Conservation (phyloP, 2,329 filamentous ascomycete genomes). For the Phoma herbarum region DNA sequence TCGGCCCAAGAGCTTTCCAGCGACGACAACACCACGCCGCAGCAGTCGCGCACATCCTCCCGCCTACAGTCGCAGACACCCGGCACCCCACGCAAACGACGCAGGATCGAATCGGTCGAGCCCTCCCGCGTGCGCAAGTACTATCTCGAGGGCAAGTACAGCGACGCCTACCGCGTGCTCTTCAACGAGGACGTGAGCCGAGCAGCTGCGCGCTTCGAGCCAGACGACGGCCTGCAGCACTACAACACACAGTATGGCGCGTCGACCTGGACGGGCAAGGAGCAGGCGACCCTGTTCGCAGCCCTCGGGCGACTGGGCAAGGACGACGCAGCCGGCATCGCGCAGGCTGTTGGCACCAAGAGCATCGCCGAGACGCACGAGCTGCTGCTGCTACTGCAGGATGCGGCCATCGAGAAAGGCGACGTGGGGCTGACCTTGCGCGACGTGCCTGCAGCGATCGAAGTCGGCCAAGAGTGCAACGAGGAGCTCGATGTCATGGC, state of each 20-base stretch:
- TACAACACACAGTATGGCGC: conserved; percentile 70
- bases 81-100: conserved; percentile 36
- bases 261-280: conserved; percentile 72
- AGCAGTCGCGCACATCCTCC: conserved; percentile 11
- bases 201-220: conserved; percentile 30
- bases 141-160: conserved; percentile 55
- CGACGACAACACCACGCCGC: conserved; percentile 7
- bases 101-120: conserved; percentile 32
- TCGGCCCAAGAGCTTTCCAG: conserved; percentile 8
- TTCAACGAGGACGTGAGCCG: conserved; percentile 44
- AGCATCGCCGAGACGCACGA: conserved; percentile 75
- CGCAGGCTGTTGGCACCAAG: conserved; percentile 73
- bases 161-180: conserved; percentile 53
- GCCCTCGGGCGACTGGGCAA: conserved; percentile 70
- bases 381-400: conserved; percentile 71
- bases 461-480: conserved; percentile 73
- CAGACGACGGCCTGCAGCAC: conserved; percentile 17
- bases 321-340: conserved; percentile 69
- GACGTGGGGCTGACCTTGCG: conserved; percentile 52
- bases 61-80: conserved; percentile 27
- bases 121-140: conserved; percentile 28
- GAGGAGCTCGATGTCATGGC: conserved; percentile 72
- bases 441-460: conserved; percentile 75
- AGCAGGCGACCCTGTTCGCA: conserved; percentile 76
- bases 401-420: conserved; percentile 53